Base-by-base conservation (phyloP, 148 eudicot genomes). In the Rhododendron ferrugineum region DNA sequence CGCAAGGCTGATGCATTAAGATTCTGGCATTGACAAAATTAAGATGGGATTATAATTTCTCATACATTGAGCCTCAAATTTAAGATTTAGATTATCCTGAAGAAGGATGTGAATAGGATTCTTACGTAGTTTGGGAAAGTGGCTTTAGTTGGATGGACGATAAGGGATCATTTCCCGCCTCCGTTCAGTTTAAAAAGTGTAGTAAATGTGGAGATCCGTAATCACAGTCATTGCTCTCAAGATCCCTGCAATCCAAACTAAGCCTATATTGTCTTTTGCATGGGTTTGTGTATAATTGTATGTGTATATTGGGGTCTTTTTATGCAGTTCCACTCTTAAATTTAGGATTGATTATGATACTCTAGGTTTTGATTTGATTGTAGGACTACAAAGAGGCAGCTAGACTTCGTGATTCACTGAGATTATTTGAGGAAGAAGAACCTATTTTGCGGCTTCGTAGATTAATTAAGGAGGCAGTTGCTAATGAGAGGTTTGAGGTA, bases 321-420 rank as follows among this genome's bases (percentile, higher is more conserved):
- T 72, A 14, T 72, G n/a, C 79, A 47, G 3, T 82, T 76, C 6
- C 34, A 72, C 44, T 74, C 8, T 44, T 58, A 34, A 40, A 70
- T 74, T 13, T 50, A 82, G 22, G 10, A 30, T 64, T 56, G 78
- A 28, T 79, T 34, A 52, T 15, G 23, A 58, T 76, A 68, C 54
- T 30, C 79, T 79, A 15, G 64, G 85, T 85, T 5, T 83, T 16
- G 72, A 16, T 86, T 16, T 42, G 64, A 86, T 76, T 88, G 83
- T 82, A 96, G 99, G 95, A 96, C 88, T 96, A 93, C 80, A 88
- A 94, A 86, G 98, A 97, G 88, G 99, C 99, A 22, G 99, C 99
- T 13, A 91, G 99, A 87, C 84, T 97, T 87, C 98, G 99, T 32
- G 99, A 97, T 91, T 94, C 99, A 1, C 87, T 97, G 90, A 95